These are phyloP conservation scores for Diddensiella caesifluorescens DNA, from an alignment of 805 yeast species.

Conservation along the genomic window DNA sequence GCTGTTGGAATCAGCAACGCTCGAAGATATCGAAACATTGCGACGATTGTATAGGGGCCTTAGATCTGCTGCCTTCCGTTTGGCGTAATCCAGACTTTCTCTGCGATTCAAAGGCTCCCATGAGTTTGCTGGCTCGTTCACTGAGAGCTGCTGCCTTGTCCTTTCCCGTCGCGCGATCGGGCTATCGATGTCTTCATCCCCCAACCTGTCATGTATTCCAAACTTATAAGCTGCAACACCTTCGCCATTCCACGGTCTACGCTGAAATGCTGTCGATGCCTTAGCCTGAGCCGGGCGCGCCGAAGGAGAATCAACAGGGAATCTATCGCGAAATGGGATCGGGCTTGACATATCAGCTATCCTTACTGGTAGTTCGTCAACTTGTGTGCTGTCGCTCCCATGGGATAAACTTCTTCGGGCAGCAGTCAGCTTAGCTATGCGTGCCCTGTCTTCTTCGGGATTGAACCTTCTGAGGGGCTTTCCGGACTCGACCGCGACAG, in stretches of 20 bases:
- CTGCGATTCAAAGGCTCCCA: not conserved
- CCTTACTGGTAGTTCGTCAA: no score
- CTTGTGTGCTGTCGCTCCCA: not conserved
- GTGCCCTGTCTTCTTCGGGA: not conserved
- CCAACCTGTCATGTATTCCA: not conserved
- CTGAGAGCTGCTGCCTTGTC: not conserved
- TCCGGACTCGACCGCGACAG: no score
- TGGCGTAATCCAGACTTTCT: not conserved
- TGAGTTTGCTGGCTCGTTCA: not conserved
- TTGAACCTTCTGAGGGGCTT: constrained; percentile 3
- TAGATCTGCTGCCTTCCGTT: not conserved
- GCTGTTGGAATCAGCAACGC: no score
- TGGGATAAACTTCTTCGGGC: not conserved
- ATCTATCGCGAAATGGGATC: no score
- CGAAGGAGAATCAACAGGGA: no score
- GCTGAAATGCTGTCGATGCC: no score
- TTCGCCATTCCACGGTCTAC: constrained; percentile 4
- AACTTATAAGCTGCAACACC: not conserved
- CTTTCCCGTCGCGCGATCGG: constrained; percentile 14
- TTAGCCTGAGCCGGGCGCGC: no score
- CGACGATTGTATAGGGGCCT: not conserved
- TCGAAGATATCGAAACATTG: no score
- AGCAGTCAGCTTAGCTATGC: constrained; percentile 5
- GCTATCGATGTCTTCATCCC: constrained; percentile 9
- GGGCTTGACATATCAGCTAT: no score